These are phyloP conservation scores for Hericium erinaceus DNA, from an alignment of 768 basidiomycete species.

Conservation along the genomic window DNA sequence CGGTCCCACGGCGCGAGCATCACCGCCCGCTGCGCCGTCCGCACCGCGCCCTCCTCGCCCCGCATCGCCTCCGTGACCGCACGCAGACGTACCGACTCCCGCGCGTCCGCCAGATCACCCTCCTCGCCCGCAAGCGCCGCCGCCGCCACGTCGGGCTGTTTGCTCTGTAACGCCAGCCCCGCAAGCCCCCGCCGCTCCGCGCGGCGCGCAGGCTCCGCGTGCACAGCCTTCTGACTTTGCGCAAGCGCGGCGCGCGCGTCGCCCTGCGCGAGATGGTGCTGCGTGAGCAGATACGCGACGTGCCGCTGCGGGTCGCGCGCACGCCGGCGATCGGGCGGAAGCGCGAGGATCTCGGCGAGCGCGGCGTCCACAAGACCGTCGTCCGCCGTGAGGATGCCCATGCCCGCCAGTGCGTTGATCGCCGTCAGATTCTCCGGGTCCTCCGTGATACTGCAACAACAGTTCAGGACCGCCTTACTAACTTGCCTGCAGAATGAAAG, in stretches of 20 bases:
- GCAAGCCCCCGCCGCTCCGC: constrained; percentile 48
- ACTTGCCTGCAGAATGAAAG: background rate
- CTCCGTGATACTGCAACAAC: constrained; percentile 48
- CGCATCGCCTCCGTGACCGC: constrained; percentile 32
- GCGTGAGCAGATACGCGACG: constrained; percentile 61
- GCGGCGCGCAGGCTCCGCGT: constrained; percentile 42
- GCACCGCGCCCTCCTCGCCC: constrained; percentile 20
- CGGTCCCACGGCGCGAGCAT: constrained; percentile 47
- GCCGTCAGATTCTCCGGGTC: constrained; percentile 76
- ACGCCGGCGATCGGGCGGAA: constrained; percentile 57
- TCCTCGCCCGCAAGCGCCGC: constrained; percentile 32
- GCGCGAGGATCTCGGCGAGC: constrained; percentile 64
- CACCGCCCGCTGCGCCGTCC: constrained; percentile 52
- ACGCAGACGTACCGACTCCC: constrained; percentile 37
- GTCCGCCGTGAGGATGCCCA: constrained; percentile 78
- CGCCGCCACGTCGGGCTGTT: constrained; percentile 31
- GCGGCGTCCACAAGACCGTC: constrained; percentile 79
- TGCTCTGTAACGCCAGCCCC: constrained; percentile 40
- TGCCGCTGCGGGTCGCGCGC: constrained; percentile 61
- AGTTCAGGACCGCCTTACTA: background rate
- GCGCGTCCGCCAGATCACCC: constrained; percentile 27
- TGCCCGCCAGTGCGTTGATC: constrained; percentile 79
- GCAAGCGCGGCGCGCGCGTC: constrained; percentile 19
- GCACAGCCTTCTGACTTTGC: constrained; percentile 48
- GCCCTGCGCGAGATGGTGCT: constrained; percentile 65